A percentile compares a stretch with the other conserved stretches of the same genome.
Evolutionary conservation across 1,284 basidiomycete species (phyloP).

Genomic region (Naganishia sp.): DNA sequence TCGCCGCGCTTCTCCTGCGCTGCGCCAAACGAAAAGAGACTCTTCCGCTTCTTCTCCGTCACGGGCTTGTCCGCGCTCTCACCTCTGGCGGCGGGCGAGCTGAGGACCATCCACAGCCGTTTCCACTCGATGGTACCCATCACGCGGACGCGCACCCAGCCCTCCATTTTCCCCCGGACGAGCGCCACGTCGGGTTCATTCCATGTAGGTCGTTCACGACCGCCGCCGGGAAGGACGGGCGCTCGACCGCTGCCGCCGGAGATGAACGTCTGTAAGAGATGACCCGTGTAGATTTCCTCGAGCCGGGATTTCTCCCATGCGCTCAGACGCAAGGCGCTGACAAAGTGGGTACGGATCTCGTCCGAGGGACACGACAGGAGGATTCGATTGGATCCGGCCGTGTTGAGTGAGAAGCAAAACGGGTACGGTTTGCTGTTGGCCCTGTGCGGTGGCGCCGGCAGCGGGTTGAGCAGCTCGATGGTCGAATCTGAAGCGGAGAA

Average conservation of each 20-base stretch:
- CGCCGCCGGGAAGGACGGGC: slow-evolving; percentile 31
- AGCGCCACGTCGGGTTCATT: slow-evolving; percentile 68
- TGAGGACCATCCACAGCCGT: slow-evolving; percentile 81
- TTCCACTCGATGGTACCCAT: slow-evolving; percentile 97
- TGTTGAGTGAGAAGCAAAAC: slow-evolving; percentile 89
- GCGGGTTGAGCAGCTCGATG: slow-evolving; percentile 58
- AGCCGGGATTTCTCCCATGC: slow-evolving; percentile 94
- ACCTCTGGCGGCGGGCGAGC: slow-evolving; percentile 44
- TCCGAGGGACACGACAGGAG: slow-evolving; percentile 81
- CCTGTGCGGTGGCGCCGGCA: slow-evolving; percentile 57
- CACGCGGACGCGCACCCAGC: slow-evolving; percentile 87
- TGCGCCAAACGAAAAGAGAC: slow-evolving; percentile 48
- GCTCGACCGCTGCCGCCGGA: slow-evolving; percentile 57
- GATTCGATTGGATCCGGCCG: slow-evolving; percentile 86
- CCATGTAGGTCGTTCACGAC: slow-evolving; percentile 47
- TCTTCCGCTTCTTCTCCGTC: slow-evolving; percentile 43
- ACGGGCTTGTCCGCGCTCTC: slow-evolving; percentile 32
- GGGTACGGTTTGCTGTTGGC: slow-evolving; percentile 57
- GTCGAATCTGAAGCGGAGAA: slow-evolving; percentile 58
- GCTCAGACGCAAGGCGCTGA: slow-evolving; percentile 82
- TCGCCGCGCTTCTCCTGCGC: slow-evolving; percentile 59
- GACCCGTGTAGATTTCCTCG: slow-evolving; percentile 96
- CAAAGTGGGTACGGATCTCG: slow-evolving; percentile 78
- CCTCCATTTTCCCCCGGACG: slow-evolving; percentile 76
- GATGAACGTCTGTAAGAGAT: slow-evolving; percentile 69